Conservation (phyloP, 208 protist genomes). For the Spongospora subterranea region DNA sequence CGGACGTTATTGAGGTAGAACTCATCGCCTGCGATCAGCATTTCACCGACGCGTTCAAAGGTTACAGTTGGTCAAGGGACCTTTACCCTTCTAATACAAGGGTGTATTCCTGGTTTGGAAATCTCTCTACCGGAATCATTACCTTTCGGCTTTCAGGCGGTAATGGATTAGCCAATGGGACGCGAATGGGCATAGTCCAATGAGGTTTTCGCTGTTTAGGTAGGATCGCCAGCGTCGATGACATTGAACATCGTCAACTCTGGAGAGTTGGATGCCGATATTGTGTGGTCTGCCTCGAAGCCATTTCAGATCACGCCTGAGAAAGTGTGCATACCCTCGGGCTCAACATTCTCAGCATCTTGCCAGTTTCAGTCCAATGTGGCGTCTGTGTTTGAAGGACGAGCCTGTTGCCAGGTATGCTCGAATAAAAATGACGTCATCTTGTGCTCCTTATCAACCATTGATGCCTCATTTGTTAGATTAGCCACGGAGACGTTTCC, state of each 20-base stretch:
- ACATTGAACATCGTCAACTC: not conserved
- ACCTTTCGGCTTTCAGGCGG: not conserved
- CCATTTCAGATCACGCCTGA: not conserved
- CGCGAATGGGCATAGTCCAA: too few species aligned
- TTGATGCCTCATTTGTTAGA: not conserved
- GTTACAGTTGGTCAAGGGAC: not conserved
- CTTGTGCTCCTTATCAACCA: not conserved
- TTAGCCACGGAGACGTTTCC: not conserved
- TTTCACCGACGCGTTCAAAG: too few species aligned
- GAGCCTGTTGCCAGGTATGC: not conserved
- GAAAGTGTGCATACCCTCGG: not conserved
- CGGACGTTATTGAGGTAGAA: slow-evolving; percentile 27
- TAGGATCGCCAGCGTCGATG: not conserved
- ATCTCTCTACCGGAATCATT: not conserved
- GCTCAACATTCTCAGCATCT: not conserved
- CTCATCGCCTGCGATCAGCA: too few species aligned
- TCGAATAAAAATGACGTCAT: not conserved
- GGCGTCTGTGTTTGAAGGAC: not conserved
- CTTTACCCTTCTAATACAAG: not conserved
- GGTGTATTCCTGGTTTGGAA: not conserved
- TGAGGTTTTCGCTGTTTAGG: too few species aligned
- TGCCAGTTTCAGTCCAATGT: not conserved
- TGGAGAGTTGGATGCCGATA: not conserved
- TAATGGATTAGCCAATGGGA: too few species aligned
- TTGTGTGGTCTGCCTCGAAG: not conserved